These are phyloP conservation scores for Lactarius psammicola DNA, from an alignment of 768 basidiomycete genomes.

Conservation along the genomic window DNA sequence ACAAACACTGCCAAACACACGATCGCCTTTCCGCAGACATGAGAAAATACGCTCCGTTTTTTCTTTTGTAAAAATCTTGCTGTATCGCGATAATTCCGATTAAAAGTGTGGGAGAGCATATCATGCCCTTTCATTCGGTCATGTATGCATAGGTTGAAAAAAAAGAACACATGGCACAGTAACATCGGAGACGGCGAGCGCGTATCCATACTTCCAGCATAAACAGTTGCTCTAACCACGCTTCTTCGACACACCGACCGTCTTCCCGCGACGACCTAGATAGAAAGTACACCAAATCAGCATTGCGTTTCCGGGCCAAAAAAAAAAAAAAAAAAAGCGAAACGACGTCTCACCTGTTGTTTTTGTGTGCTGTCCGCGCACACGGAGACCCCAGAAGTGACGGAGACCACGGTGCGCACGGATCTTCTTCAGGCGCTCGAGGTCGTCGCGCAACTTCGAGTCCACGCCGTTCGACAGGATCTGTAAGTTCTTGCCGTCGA, in stretches of 20 bases:
- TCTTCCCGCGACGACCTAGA: constrained; percentile 90
- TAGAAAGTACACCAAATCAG: neutral
- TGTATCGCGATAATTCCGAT: neutral
- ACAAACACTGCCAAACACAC: too few species aligned
- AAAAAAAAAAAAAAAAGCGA: neutral
- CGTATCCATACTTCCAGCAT: constrained; percentile 7
- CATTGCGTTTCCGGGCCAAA: neutral
- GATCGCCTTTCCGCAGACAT: too few species aligned
- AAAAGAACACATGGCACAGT: constrained; percentile 4
- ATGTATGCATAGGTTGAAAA: neutral
- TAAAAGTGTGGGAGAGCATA: neutral
- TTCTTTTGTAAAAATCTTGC: neutral
- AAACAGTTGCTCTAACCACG: constrained; percentile 43
- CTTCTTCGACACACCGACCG: constrained; percentile 95
- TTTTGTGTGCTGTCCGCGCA: constrained; percentile 99
- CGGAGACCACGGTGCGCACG: constrained; percentile 91
- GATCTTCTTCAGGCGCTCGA: constrained; percentile 99
- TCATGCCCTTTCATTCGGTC: neutral
- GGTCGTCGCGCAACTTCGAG: constrained; percentile 96
- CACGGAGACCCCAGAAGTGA: constrained; percentile 93
- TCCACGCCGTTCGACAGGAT: constrained; percentile 95
- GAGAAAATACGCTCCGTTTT: too few species aligned
- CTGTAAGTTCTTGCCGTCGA: constrained; percentile 96
- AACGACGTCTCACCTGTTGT: constrained; percentile 72
- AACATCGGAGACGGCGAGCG: neutral